Percentiles rank a stretch among this genome's conserved stretches.
phyloP scores from a whole-genome alignment of 1,284 basidiomycete genomes.

The Waitea zeae region DNA sequence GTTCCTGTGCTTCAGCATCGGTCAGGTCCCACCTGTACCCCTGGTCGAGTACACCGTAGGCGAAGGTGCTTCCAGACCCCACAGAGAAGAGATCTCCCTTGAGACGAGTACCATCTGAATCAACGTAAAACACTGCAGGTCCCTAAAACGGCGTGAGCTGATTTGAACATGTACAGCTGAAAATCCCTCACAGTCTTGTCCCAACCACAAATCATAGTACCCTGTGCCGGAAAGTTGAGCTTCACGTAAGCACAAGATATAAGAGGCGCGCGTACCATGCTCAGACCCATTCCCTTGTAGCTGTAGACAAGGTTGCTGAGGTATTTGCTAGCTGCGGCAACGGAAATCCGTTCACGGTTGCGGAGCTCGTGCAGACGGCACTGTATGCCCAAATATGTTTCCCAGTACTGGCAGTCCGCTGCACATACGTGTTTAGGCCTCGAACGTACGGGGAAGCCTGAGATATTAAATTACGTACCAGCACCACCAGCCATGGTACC shows the following conservation, averaged over 20 bases:
- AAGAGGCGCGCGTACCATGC: slow-evolving; percentile 59
- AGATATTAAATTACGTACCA: slow-evolving; percentile 29
- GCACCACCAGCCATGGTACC: slow-evolving; percentile 99
- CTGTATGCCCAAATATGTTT: slow-evolving; percentile 97
- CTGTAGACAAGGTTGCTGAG: slow-evolving; percentile 94
- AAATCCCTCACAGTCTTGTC: no score
- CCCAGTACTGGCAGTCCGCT: slow-evolving; percentile 95
- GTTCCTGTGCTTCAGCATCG: slow-evolving; percentile 89
- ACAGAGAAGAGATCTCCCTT: slow-evolving; percentile 98
- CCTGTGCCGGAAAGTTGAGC: slow-evolving; percentile 25
- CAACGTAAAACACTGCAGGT: slow-evolving; percentile 96
- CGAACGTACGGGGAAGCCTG: neutral
- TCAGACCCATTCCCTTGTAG: slow-evolving; percentile 98
- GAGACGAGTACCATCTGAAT: slow-evolving; percentile 90
- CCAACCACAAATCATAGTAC: slow-evolving; percentile 99
- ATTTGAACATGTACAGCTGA: slow-evolving; percentile 24
- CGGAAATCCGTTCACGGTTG: slow-evolving; percentile 95
- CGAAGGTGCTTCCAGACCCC: slow-evolving; percentile 95
- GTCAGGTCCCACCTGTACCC: slow-evolving; percentile 90
- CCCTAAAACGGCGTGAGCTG: slow-evolving; percentile 32
- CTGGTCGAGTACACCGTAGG: slow-evolving; percentile 97
- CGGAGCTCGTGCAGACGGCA: slow-evolving; percentile 94
- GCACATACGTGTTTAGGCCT: slow-evolving; percentile 5
- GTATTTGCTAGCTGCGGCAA: slow-evolving; percentile 96
- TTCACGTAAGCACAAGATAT: neutral